Base-by-base conservation (phyloP, 1,139 yeast genomes). In the Hansenula lynferdii region DNA sequence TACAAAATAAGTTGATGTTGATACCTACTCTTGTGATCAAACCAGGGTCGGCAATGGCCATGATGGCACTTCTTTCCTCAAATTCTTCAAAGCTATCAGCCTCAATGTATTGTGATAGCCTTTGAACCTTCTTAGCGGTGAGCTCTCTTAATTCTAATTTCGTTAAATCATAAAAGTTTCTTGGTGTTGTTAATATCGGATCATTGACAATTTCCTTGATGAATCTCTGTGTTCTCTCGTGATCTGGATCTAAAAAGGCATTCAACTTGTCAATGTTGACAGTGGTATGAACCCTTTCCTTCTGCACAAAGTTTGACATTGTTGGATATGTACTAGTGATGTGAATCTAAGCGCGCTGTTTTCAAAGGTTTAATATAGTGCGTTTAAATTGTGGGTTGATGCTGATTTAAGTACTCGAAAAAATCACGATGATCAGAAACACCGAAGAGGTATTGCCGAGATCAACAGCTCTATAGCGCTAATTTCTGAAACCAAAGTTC, bases 21-120 rank as follows among this genome's bases (percentile, higher is more conserved):
- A 84, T 84, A 36, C 85, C 85, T 34, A 78, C 60, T 44, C 87
- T 72, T 18, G 92, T 85, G 45, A 78, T 70, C 24, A 80, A 69
- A 37, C 80, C 76, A 34, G 85, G 74, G 55, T 84, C 82, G 47
- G 69, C 58, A 40, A 70, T 54, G 9, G 71, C 67, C 14, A 70
- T 52, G 35, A 69, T 45, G 5, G 70, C 58, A 35, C 73, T 48
- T 40, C 75, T 56, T 46, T 61, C 60, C 45, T 60, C 64, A 44
- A 71, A 70, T 28, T 65, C 66, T 40, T 65, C 64, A 36, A 61
- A 54, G 36, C 69, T 63, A 41, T 76, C 77, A 41, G 61, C 60
- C 48, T 70, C 75, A 50, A 77, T 65, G 52, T 73, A 73, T 41
- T 62, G 60, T n/a, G 78, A 65, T 55, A 73, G 50, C 38, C 70